Evolutionary conservation across 163 green algal species (phyloP), one percentile per base, ranked within the genome.

Genomic region (Volvox carteri): DNA sequence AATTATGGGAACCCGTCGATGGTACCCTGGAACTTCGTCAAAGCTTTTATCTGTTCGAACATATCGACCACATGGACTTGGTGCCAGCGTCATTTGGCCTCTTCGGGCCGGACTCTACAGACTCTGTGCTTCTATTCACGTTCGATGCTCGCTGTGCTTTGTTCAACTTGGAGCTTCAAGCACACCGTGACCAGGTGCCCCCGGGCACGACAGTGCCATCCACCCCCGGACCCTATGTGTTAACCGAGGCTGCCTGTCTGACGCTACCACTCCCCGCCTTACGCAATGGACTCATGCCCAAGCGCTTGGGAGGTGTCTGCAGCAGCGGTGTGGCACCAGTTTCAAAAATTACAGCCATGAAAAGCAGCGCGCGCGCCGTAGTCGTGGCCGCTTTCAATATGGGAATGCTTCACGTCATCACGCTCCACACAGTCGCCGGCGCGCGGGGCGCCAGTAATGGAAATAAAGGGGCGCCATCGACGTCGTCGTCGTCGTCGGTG

Each of bases 61-160:
- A 48, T 35, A 70, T 83, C 23, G 83, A 88, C 28, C 83, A 88
- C 50, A 81, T 88, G 44, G 83, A 83, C 25, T 14, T 60, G 4
- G 83, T 88, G 25, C 83, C 83, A 0, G 48, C 68, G 18, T 46
- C 67, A 6, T 50, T 88, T 48, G 16, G 60, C 35, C 48, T 88
- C 25, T 88, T 74, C 16, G 83, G 83, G 16, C 83, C 48, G 2
- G 68, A 48, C 46, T 58, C 44, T 28, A 21, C 48, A 14, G 83
- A 88, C 50, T 28, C 68, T 0, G 23, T 88, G 12, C 68, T 88
- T 0, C 7, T 62, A 0, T 88, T 88, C 35, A 81, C 68, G 11
- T 77, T 48, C 12, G 83, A 88, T 12, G 83, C 48, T 0, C 70
- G 48, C 3, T 88, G 83, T 50, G 16, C 50, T 16, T 37, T 88